A percentile compares a stretch with the other conserved stretches of the same genome.
phyloP scores from a whole-genome alignment of 768 basidiomycete species.

The Fistulinella prunicolor region DNA sequence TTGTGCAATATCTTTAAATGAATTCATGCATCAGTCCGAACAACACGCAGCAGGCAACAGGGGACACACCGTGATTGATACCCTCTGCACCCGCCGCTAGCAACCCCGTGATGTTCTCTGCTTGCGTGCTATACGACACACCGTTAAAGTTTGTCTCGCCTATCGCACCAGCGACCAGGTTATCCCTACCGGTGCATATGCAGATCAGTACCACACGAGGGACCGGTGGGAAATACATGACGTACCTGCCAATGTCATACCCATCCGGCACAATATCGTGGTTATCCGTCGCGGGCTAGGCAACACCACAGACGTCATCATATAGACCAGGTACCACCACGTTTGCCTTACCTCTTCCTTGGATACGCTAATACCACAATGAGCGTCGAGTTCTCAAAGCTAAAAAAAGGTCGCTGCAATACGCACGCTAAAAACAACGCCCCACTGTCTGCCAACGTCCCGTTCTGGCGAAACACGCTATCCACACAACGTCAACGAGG shows the following conservation, averaged over 20 bases:
- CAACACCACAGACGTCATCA: neutral
- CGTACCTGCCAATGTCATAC: constrained; percentile 47
- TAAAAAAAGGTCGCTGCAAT: neutral
- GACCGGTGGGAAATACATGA: too few species aligned
- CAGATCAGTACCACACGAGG: neutral
- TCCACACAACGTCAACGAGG: neutral
- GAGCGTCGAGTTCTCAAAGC: neutral
- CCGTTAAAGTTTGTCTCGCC: constrained; percentile 41
- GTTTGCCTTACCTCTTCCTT: constrained; percentile 38
- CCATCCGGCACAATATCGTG: constrained; percentile 48
- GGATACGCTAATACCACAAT: constrained; percentile 51
- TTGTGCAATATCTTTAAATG: constrained; percentile 48
- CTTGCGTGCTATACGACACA: constrained; percentile 45
- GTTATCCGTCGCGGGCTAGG: constrained; percentile 28
- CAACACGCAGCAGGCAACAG: neutral
- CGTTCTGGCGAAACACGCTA: constrained; percentile 57
- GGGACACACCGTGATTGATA: constrained; percentile 48
- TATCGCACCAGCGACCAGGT: constrained; percentile 37
- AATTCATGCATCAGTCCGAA: neutral
- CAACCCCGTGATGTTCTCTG: constrained; percentile 49
- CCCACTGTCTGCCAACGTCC: constrained; percentile 44
- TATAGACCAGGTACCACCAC: neutral
- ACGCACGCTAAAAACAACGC: constrained; percentile 60
- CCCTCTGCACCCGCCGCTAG: constrained; percentile 50
- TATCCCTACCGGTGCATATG: constrained; percentile 28